These are phyloP conservation scores for Boletus mariae DNA, from an alignment of 1,284 basidiomycete species.

Conservation along the genomic window DNA sequence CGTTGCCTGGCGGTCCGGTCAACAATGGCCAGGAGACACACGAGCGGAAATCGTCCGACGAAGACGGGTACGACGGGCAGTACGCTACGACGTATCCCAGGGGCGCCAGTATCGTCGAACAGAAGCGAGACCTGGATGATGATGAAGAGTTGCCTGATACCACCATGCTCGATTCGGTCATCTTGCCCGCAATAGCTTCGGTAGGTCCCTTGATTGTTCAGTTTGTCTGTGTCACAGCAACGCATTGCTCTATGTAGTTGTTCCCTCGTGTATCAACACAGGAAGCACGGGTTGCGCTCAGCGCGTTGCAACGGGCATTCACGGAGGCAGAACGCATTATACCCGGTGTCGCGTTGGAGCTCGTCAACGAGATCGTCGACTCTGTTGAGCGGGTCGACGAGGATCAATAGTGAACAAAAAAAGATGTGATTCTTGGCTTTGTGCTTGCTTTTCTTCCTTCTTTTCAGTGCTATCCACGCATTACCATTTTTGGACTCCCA, in stretches of 20 bases:
- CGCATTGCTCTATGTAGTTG: slow-evolving; percentile 49
- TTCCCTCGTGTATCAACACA: slow-evolving; percentile 85
- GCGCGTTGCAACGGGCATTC: slow-evolving; percentile 83
- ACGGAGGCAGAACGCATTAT: slow-evolving; percentile 89
- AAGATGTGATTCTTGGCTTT: slow-evolving; percentile 3
- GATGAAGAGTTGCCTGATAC: slow-evolving; percentile 76
- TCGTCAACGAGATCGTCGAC: slow-evolving; percentile 84
- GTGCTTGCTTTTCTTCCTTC: slow-evolving; percentile 13
- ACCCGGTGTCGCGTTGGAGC: slow-evolving; percentile 76
- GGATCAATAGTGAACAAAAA: slow-evolving; percentile 33
- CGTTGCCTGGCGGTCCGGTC: slow-evolving; percentile 31
- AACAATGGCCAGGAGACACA: slow-evolving; percentile 18
- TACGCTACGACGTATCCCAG: slow-evolving; percentile 27
- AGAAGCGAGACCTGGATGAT: slow-evolving; percentile 41
- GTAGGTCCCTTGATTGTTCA: slow-evolving; percentile 45
- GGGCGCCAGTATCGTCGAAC: slow-evolving; percentile 27
- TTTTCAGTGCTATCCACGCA: neutral
- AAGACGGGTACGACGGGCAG: slow-evolving; percentile 64
- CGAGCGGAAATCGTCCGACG: slow-evolving; percentile 52
- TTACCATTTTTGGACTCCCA: neutral
- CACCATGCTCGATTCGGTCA: slow-evolving; percentile 91
- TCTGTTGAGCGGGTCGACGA: slow-evolving; percentile 89
- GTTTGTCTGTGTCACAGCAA: slow-evolving; percentile 3
- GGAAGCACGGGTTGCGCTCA: slow-evolving; percentile 81
- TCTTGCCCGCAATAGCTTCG: slow-evolving; percentile 87